phyloP scores from a whole-genome alignment of 2,329 filamentous ascomycete species.

The Diaporthe ampelina region DNA sequence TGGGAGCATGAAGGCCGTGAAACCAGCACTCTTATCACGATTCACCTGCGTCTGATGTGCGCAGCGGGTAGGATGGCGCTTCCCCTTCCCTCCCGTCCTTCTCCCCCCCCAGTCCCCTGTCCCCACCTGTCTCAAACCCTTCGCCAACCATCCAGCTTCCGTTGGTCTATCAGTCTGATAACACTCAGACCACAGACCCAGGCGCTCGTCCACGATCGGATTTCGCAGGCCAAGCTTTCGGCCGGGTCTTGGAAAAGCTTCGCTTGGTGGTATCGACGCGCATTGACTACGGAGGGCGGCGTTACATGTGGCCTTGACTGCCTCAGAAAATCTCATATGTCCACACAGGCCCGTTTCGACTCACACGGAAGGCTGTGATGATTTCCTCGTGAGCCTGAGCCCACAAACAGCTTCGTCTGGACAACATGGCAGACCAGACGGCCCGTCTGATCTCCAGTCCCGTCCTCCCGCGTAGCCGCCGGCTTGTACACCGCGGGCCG shows the following conservation, averaged over 20 bases:
- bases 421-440: neutral
- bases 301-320: neutral
- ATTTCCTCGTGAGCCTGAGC: neutral
- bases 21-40: constrained; percentile 33
- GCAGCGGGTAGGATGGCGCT: constrained; percentile 23
- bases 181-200: constrained; percentile 9
- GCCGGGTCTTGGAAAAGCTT: constrained; percentile 35
- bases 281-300: constrained; percentile 12
- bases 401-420: neutral
- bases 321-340: constrained; percentile 4
- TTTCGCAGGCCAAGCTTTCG: constrained; percentile 33
- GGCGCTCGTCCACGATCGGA: constrained; percentile 15
- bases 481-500: constrained; percentile 10
- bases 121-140: constrained; percentile 37
- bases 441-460: constrained; percentile 35
- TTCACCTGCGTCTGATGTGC: constrained; percentile 41
- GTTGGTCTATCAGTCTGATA: constrained; percentile 19
- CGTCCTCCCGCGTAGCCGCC: constrained; percentile 9
- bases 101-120: neutral
- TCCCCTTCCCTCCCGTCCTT: too few relatives aligned
- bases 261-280: constrained; percentile 8
- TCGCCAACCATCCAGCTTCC: constrained; percentile 7
- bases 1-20: constrained; percentile 35
- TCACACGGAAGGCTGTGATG: neutral
- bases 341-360: neutral